Conservation (phyloP, 1,284 basidiomycete species). For the Ganoderma boninense region DNA sequence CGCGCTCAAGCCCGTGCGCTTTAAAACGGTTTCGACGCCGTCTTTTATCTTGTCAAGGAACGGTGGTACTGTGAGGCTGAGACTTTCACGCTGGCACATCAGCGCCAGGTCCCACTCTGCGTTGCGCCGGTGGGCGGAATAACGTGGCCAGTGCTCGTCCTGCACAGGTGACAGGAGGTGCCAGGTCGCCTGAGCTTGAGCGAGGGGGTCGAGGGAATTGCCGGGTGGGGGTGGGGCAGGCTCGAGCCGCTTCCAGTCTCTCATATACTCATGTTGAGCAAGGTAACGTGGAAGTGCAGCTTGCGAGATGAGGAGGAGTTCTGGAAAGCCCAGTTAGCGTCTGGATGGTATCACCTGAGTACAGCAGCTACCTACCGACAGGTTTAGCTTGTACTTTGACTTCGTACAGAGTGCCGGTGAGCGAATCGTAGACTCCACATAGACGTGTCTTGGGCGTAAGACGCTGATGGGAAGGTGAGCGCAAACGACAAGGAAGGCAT, state of each 20-base stretch:
- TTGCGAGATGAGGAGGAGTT: slow-evolving; percentile 9
- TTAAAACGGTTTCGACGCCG: neutral
- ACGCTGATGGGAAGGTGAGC: no score
- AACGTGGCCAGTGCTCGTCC: slow-evolving; percentile 6
- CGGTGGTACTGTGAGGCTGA: neutral
- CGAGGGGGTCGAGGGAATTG: neutral
- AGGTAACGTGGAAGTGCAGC: slow-evolving; percentile 1
- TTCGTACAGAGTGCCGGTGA: no score
- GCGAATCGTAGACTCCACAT: no score
- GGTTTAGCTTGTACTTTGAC: neutral
- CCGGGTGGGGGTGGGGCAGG: neutral
- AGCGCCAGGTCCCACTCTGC: neutral
- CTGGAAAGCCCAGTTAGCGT: neutral
- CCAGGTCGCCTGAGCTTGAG: slow-evolving; percentile 10
- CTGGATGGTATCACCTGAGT: neutral
- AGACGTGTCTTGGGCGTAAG: no score
- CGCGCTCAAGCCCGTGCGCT: neutral
- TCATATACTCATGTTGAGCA: slow-evolving; percentile 13
- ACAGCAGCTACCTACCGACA: neutral
- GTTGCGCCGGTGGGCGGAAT: slow-evolving; percentile 11
- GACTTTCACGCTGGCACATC: neutral
- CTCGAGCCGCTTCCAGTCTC: slow-evolving; percentile 16
- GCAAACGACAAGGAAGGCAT: no score
- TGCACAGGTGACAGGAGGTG: slow-evolving; percentile 5
- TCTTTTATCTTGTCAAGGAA: slow-evolving; percentile 2